phyloP scores from a whole-genome alignment of 306 rosid species.

The Myrica gale region DNA sequence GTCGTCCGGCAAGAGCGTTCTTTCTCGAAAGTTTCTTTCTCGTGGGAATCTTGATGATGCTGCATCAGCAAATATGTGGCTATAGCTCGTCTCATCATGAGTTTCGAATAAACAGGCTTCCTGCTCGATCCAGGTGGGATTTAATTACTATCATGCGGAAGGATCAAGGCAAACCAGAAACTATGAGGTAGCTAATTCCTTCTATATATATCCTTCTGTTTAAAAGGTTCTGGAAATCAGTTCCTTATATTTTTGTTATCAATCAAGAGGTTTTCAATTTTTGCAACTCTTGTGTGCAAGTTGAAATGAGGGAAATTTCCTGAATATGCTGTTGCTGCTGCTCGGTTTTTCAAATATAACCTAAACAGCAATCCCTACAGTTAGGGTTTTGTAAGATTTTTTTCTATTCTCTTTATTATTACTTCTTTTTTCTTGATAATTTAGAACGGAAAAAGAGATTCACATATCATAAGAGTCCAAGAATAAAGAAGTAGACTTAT shows the following conservation, averaged over 20 bases:
- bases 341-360: not conserved
- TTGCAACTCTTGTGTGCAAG: not conserved
- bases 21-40: not conserved
- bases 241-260: not conserved
- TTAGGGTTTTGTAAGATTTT: not conserved
- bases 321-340: not conserved
- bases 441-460: too few relatives aligned
- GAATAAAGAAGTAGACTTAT: too few relatives aligned
- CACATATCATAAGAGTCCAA: too few relatives aligned
- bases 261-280: not conserved
- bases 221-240: not conserved
- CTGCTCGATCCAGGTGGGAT: not conserved
- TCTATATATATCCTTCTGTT: not conserved
- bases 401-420: not conserved
- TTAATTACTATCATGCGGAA: not conserved
- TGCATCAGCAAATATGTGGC: conserved; percentile 69
- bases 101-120: not conserved
- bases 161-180: not conserved
- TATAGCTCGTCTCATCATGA: conserved; percentile 7
- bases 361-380: not conserved
- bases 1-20: too few relatives aligned
- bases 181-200: not conserved
- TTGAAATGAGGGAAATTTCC: not conserved
- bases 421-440: not conserved
- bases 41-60: conserved; percentile 96